Conservation (phyloP, 495 filamentous ascomycete genomes). For the Astrocystis sublimbata region DNA sequence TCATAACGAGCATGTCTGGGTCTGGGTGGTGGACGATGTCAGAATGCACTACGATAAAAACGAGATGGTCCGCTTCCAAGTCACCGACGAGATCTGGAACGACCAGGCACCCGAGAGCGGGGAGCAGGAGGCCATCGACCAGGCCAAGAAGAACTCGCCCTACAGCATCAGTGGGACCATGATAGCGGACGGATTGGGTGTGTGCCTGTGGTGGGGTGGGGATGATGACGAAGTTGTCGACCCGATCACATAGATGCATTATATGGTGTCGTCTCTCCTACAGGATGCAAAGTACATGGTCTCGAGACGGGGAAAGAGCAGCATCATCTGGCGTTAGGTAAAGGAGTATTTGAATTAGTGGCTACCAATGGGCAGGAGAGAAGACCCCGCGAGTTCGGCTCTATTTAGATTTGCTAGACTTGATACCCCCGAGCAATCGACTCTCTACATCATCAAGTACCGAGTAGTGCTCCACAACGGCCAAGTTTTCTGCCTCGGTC, state of each 20-base stretch:
- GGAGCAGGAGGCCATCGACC: constrained; percentile 51
- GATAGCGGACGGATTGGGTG: constrained; percentile 52
- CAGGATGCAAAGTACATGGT: constrained; percentile 10
- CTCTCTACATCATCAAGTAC: constrained; percentile 85
- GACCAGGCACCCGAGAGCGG: constrained; percentile 78
- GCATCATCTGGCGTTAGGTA: constrained; percentile 20
- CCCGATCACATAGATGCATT: no score
- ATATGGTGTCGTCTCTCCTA: neutral
- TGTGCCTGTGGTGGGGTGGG: constrained; percentile 59
- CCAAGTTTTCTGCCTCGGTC: constrained; percentile 90
- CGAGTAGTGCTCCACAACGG: constrained; percentile 90
- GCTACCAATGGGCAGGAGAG: constrained; percentile 8
- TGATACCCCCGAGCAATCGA: constrained; percentile 65
- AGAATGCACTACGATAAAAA: constrained; percentile 82
- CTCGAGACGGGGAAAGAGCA: constrained; percentile 12
- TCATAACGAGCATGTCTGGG: constrained; percentile 71
- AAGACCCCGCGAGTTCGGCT: constrained; percentile 4
- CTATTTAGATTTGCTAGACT: constrained; percentile 45
- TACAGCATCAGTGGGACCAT: constrained; percentile 69
- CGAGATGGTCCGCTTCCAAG: constrained; percentile 81
- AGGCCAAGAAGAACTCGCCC: constrained; percentile 54
- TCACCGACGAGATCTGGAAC: constrained; percentile 82
- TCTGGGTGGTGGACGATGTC: constrained; percentile 71
- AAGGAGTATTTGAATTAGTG: constrained; percentile 23
- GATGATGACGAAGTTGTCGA: neutral